A percentile compares a stretch with the other conserved stretches of the same genome.
Conservation (phyloP, 345 rosid genomes). For the Salix koriyanagi region DNA sequence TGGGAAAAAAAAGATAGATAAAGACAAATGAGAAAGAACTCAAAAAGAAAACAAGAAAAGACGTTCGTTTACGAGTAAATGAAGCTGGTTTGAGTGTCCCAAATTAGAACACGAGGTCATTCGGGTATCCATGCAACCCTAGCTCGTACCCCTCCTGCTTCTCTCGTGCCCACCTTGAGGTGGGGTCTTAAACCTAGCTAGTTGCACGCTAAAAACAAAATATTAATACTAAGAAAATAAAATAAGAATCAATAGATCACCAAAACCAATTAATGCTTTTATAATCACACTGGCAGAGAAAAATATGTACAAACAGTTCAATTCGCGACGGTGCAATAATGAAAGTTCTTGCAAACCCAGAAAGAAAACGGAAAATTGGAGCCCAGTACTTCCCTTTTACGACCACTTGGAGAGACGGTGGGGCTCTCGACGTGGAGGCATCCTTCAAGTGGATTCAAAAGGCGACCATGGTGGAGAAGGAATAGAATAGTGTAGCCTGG, state of each 20-base stretch:
- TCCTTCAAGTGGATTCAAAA: neutral
- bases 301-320: neutral
- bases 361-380: neutral
- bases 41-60: neutral
- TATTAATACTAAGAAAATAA: too few species aligned
- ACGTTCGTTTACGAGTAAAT: neutral
- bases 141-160: neutral
- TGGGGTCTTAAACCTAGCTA: neutral
- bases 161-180: neutral
- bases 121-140: constrained; percentile 37
- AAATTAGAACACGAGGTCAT: constrained; percentile 42
- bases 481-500: neutral
- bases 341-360: neutral
- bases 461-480: too few species aligned
- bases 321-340: neutral
- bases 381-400: neutral
- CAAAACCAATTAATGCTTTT: neutral
- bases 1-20: neutral
- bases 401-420: neutral
- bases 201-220: neutral
- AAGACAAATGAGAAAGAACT: neutral
- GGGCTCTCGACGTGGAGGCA: neutral
- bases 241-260: neutral
- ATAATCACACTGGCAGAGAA: neutral
- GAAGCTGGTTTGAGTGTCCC: constrained; percentile 26